A percentile compares a stretch with the other conserved stretches of the same genome.
These are phyloP conservation scores for Hygrocybe coccinea DNA, from an alignment of 768 basidiomycete species.

Conservation along the genomic window DNA sequence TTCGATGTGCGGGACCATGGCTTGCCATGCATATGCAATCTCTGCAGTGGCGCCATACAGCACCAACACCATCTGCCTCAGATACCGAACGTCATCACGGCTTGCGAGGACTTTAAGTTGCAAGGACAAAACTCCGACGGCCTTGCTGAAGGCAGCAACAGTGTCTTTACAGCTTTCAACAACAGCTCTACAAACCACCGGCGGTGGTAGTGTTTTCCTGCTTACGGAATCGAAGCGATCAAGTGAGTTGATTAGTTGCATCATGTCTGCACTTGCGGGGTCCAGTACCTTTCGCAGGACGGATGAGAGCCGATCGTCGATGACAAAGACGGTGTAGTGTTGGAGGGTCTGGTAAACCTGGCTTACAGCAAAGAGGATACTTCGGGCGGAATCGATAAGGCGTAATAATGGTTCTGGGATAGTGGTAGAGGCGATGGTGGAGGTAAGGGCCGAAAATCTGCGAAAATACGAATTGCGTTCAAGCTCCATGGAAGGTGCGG, in stretches of 20 bases:
- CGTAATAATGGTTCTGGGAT: conserved; percentile 65
- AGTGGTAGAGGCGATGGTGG: conserved; percentile 52
- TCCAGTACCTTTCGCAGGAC: conserved; percentile 81
- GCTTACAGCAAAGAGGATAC: conserved; percentile 85
- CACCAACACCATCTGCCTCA: conserved; percentile 79
- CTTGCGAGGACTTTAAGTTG: conserved; percentile 75
- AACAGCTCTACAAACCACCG: conserved; percentile 67
- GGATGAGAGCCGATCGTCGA: conserved; percentile 76
- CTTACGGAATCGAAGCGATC: conserved; percentile 87
- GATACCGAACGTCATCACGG: conserved; percentile 79
- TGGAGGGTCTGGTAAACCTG: conserved; percentile 87
- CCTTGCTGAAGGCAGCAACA: conserved; percentile 79
- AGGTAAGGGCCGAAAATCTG: conserved; percentile 75
- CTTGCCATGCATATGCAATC: conserved; percentile 79
- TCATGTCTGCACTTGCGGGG: conserved; percentile 76
- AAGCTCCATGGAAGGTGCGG: conserved; percentile 58
- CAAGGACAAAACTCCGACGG: conserved; percentile 73
- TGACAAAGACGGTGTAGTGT: conserved; percentile 78
- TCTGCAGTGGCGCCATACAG: conserved; percentile 89
- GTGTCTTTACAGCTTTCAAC: conserved; percentile 82
- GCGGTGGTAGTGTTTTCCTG: conserved; percentile 61
- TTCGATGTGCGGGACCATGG: conserved; percentile 66
- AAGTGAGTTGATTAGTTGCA: conserved; percentile 77
- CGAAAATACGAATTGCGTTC: conserved; percentile 93
- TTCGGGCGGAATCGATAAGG: conserved; percentile 84